Evolutionary conservation across 305 asterid genomes (phyloP), one percentile per base, ranked within the genome.

Genomic region (Fraxinus ornus): DNA sequence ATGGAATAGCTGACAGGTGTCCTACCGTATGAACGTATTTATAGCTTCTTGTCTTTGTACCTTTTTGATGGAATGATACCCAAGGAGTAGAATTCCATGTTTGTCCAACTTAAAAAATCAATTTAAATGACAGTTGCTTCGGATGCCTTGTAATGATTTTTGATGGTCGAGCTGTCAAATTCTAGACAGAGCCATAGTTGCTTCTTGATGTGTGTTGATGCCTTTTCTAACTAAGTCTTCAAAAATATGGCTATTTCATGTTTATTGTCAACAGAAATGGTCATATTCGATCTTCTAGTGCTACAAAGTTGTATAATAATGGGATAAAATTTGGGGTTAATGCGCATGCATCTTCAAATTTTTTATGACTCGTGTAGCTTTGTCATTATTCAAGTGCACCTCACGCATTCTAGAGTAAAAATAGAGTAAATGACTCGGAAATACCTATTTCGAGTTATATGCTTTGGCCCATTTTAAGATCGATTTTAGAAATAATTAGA

Each of bases 61-160:
- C 21, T 28, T 12, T 26, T 68, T 26, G 5, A 71, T 71, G 66
- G 79, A 72, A 83, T 71, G 71, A 70, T 41, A 64, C 62, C 75
- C 12, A 35, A 62, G 74, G 37, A 28, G 3, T 13, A 68, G 41
- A 17, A 7, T 24, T 78, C 28, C 37, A 72, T 24, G 71, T 57
- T 44, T 26, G 68, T 36, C 10, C 32, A 37, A 68, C 64, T 12
- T 68, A 13, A 68, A 68, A 68, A 26, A 30, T 26, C 74, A 68
- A 22, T 28, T 73, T 74, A 30, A 79, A 12, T 64, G 47, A 26
- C 9, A 55, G 49, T 73, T n/a, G 26, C 79, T 55, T 6, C 6
- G 2, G 28, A 35, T 37, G 19, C 49, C 62, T 26, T 75, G 37
- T 15, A 79, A 37, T 66, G 21, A 37, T 22, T 71, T 44, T 60